phyloP scores from a whole-genome alignment of 1,284 basidiomycete genomes.

The Filobasidium uniguttulatum region DNA sequence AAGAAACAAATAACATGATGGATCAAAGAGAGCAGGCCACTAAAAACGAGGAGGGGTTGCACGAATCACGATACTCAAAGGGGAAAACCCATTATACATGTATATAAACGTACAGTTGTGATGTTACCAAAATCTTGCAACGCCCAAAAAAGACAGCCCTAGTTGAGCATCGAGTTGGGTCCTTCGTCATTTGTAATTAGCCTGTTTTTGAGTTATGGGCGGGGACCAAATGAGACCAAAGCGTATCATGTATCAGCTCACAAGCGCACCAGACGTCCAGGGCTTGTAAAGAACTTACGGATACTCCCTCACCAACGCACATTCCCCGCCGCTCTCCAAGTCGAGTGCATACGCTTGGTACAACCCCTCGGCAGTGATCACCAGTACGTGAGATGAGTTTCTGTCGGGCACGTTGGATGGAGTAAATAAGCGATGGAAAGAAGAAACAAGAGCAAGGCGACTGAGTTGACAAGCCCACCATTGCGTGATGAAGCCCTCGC shows the following conservation, averaged over 20 bases:
- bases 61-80: too few species aligned
- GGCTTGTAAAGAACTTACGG: conserved; percentile 40
- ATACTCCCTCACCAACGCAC: conserved; percentile 85
- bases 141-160: too few species aligned
- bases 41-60: too few species aligned
- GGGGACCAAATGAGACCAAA: background rate
- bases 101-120: too few species aligned
- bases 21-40: too few species aligned
- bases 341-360: conserved; percentile 96
- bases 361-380: conserved; percentile 85
- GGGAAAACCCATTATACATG: too few species aligned
- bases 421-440: background rate
- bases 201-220: background rate
- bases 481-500: background rate
- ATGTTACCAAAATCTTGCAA: too few species aligned
- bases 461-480: background rate
- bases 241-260: background rate
- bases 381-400: conserved; percentile 92
- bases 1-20: too few species aligned
- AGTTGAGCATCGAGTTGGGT: conserved; percentile 9
- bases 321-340: conserved; percentile 90
- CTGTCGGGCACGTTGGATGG: conserved; percentile 35
- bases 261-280: background rate
- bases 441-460: background rate
- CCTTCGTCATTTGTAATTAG: conserved; percentile 13